Percentiles rank a stretch among this genome's conserved stretches.
phyloP scores from a whole-genome alignment of 129 eudicot genomes.

The Helichrysum umbraculigerum region DNA sequence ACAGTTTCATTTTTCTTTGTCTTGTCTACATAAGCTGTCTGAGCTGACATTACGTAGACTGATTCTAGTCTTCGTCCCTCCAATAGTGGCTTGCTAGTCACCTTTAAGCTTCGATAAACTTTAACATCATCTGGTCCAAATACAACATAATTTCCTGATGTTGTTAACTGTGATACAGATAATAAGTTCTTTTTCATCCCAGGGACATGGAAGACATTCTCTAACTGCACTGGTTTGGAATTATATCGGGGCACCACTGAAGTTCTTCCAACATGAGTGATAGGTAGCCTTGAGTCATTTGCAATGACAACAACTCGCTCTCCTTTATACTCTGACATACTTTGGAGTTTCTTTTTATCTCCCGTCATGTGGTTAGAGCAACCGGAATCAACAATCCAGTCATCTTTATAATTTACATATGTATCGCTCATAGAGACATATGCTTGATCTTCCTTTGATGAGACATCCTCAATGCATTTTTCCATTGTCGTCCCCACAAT shows the following conservation, averaged over 20 bases:
- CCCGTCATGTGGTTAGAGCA: too few relatives aligned
- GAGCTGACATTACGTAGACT: background rate
- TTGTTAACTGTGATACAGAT: background rate
- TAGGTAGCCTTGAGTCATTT: background rate
- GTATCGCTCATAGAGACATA: too few relatives aligned
- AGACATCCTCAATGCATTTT: too few relatives aligned
- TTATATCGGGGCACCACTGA: too few relatives aligned
- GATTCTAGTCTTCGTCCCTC: background rate
- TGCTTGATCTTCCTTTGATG: too few relatives aligned
- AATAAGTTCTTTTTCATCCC: background rate
- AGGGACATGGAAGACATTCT: background rate
- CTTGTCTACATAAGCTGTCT: background rate
- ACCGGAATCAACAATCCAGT: too few relatives aligned
- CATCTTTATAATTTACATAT: too few relatives aligned
- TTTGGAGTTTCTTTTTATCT: too few relatives aligned
- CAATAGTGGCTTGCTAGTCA: background rate
- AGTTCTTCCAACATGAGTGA: too few relatives aligned
- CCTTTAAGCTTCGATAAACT: background rate
- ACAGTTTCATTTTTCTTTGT: background rate
- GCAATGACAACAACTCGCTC: background rate
- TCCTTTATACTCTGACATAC: background rate
- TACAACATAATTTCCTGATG: background rate
- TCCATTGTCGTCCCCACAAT: too few relatives aligned
- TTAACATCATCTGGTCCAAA: background rate
- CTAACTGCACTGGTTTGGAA: background rate